Percentiles rank a stretch among this genome's conserved stretches.
These are phyloP conservation scores for Chaetomium strumarium DNA, from an alignment of 2,329 filamentous ascomycete genomes.

Conservation along the genomic window DNA sequence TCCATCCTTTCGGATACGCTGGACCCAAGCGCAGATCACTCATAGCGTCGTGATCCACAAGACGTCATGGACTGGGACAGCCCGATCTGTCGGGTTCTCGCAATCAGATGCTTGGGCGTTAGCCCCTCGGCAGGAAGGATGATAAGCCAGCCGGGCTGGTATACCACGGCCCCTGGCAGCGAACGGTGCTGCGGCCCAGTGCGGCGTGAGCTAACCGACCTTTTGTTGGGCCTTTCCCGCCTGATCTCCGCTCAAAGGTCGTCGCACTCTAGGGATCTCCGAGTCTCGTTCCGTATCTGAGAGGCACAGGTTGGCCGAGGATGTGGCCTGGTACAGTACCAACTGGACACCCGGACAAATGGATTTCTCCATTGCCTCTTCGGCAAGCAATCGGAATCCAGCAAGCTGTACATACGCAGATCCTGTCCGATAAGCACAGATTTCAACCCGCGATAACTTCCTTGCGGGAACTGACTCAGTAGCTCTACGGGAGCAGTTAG, in stretches of 20 bases:
- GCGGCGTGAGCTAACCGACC: background rate
- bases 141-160: background rate
- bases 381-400: no score
- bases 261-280: background rate
- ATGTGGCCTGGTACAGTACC: background rate
- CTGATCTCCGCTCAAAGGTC: background rate
- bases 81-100: background rate
- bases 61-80: background rate
- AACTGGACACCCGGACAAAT: background rate
- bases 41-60: background rate
- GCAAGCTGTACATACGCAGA: background rate
- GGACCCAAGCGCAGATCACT: background rate
- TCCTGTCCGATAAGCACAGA: background rate
- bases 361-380: no score
- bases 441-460: no score
- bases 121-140: background rate
- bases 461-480: no score
- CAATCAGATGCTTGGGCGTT: background rate
- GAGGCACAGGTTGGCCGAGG: background rate
- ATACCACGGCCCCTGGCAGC: background rate
- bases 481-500: no score
- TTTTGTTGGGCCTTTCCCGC: background rate
- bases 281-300: background rate
- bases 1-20: no score
- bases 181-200: slow-evolving; percentile 1